These are phyloP conservation scores for Colletotrichum truncatum DNA, from an alignment of 2,329 filamentous ascomycete species.

Conservation along the genomic window DNA sequence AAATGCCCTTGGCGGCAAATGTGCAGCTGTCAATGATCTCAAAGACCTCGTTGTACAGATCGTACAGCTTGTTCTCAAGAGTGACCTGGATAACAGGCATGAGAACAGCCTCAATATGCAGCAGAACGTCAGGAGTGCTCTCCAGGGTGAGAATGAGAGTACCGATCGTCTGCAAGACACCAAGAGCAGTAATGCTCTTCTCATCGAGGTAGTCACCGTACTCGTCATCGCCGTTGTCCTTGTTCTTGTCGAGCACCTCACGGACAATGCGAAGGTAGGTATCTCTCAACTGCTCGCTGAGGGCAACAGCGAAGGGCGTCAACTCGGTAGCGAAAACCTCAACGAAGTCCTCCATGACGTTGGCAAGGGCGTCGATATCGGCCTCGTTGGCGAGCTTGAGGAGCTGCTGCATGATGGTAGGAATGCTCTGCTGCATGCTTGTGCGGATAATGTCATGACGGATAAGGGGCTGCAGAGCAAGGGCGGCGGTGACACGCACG, in stretches of 20 bases:
- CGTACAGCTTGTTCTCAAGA: conserved; percentile 96
- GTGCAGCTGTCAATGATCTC: conserved; percentile 99
- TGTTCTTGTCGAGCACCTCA: conserved; percentile 87
- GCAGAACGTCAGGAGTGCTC: conserved; percentile 93
- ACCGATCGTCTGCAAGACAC: conserved; percentile 96
- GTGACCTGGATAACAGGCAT: conserved; percentile 98
- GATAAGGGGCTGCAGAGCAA: conserved; percentile 94
- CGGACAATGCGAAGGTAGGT: conserved; percentile 95
- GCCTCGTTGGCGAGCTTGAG: conserved; percentile 97
- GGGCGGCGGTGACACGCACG: conserved; percentile 91
- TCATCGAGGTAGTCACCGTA: conserved; percentile 95
- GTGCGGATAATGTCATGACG: conserved; percentile 92
- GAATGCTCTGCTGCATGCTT: conserved; percentile 97
- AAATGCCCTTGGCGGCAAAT: conserved; percentile 95
- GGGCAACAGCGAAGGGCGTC: conserved; percentile 94
- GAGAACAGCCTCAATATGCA: conserved; percentile 93
- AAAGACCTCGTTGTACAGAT: conserved; percentile 97
- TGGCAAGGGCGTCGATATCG: conserved; percentile 95
- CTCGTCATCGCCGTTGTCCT: conserved; percentile 77
- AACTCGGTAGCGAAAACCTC: conserved; percentile 98
- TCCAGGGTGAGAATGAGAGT: conserved; percentile 96
- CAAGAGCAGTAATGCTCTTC: conserved; percentile 97
- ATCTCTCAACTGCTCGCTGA: conserved; percentile 94
- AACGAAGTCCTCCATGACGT: conserved; percentile 99
- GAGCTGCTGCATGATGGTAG: conserved; percentile 99